Percentiles rank a stretch among this genome's conserved stretches.
Evolutionary conservation across 2,329 filamentous ascomycete species (phyloP).

Genomic region (Sclerotinia trifoliorum): DNA sequence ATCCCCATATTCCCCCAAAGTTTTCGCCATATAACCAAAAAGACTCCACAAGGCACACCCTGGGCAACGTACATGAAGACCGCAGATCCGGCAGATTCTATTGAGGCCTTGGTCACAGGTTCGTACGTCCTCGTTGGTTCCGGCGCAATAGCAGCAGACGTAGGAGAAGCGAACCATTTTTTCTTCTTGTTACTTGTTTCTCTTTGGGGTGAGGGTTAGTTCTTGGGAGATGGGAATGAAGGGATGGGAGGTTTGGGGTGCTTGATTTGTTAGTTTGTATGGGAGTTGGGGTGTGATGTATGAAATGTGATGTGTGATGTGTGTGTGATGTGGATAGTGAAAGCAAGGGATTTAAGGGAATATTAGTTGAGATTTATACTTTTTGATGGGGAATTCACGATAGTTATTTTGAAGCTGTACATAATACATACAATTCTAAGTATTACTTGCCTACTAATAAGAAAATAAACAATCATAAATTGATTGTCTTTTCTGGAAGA

Average conservation of each 20-base stretch:
- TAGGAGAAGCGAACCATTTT: background rate
- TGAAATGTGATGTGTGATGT: too few species aligned
- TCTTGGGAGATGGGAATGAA: background rate
- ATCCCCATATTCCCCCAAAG: background rate
- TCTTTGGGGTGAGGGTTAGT: background rate
- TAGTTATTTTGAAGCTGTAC: too few species aligned
- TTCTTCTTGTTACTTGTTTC: background rate
- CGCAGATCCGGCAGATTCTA: background rate
- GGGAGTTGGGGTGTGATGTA: background rate
- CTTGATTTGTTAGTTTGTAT: background rate
- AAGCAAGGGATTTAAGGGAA: too few species aligned
- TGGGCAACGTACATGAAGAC: background rate
- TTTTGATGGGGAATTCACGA: too few species aligned
- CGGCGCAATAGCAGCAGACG: background rate
- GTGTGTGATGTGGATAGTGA: too few species aligned
- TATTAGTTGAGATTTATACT: too few species aligned
- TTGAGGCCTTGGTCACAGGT: background rate
- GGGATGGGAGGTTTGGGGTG: background rate
- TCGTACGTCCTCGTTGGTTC: background rate
- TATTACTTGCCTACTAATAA: too few species aligned
- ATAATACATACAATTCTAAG: too few species aligned
- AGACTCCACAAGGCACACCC: background rate
- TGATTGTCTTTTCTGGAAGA: too few species aligned
- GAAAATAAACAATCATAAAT: too few species aligned
- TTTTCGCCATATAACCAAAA: background rate